Percentiles rank a stretch among this genome's conserved stretches.
These are phyloP conservation scores for Trichoderma koningii DNA, from an alignment of 2,329 filamentous ascomycete species.

Conservation along the genomic window DNA sequence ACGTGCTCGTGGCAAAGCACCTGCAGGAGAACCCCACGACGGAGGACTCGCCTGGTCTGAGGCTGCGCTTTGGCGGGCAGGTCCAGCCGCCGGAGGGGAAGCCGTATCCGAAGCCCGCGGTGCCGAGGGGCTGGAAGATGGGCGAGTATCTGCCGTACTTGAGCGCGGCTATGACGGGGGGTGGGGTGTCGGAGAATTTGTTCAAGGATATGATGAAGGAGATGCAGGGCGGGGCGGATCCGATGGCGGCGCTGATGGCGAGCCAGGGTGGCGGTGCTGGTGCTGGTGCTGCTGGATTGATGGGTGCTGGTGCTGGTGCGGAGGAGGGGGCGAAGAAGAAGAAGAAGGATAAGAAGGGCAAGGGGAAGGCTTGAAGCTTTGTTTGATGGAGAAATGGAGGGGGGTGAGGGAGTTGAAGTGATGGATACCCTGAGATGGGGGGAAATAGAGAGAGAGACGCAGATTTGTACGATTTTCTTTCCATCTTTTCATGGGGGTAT, in stretches of 20 bases:
- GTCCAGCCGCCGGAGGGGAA: slow-evolving; percentile 63
- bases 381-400: too few species aligned
- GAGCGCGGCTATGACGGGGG: slow-evolving; percentile 85
- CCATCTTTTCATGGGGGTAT: not conserved
- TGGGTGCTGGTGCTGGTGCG: slow-evolving; percentile 19
- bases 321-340: slow-evolving; percentile 38
- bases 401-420: not conserved
- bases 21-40: slow-evolving; percentile 77
- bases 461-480: not conserved
- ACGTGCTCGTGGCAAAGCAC: slow-evolving; percentile 75
- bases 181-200: slow-evolving; percentile 90
- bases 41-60: slow-evolving; percentile 65
- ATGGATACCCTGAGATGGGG: not conserved
- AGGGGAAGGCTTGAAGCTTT: slow-evolving; percentile 38
- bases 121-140: slow-evolving; percentile 91
- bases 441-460: not conserved
- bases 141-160: slow-evolving; percentile 80
- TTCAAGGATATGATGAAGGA: slow-evolving; percentile 97
- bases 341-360: slow-evolving; percentile 56
- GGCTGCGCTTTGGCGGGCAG: slow-evolving; percentile 72
- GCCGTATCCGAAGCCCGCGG: slow-evolving; percentile 69
- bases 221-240: slow-evolving; percentile 63
- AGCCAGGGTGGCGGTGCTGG: slow-evolving; percentile 35
- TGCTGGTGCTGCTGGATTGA: slow-evolving; percentile 31
- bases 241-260: slow-evolving; percentile 49